Conservation (phyloP, 2,329 filamentous ascomycete species). For the Venturia carpophila region DNA sequence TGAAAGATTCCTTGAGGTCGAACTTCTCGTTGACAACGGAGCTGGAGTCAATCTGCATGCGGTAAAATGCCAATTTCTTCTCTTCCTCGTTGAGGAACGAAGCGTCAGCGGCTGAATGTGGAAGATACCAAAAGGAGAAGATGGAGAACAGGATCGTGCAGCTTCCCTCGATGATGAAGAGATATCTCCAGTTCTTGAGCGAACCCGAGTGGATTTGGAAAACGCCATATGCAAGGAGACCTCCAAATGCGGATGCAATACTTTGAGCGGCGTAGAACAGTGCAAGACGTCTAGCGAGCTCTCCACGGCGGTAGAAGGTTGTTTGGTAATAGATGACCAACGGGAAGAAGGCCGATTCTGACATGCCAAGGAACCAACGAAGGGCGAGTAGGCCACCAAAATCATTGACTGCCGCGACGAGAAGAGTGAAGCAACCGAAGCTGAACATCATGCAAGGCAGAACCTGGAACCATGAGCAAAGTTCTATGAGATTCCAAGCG, state of each 20-base stretch:
- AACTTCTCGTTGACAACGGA: conserved; percentile 53
- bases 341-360: conserved; percentile 62
- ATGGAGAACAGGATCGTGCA: conserved; percentile 52
- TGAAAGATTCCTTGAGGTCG: conserved; percentile 43
- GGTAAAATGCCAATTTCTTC: conserved; percentile 59
- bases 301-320: conserved; percentile 61
- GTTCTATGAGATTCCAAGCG: neutral
- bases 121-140: conserved; percentile 64
- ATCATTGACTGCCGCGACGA: conserved; percentile 49
- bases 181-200: conserved; percentile 49
- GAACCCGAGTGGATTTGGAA: conserved; percentile 49
- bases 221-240: conserved; percentile 51
- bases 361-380: conserved; percentile 58
- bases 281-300: conserved; percentile 61
- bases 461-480: neutral
- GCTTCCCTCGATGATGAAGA: conserved; percentile 55
- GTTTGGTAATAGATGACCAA: conserved; percentile 56
- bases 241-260: conserved; percentile 61
- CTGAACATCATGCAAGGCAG: conserved; percentile 60
- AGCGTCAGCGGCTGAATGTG: conserved; percentile 55
- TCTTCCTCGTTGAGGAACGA: conserved; percentile 59
- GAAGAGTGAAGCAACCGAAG: conserved; percentile 58
- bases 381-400: conserved; percentile 60
- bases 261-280: conserved; percentile 70
- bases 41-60: conserved; percentile 69